Percentiles rank a stretch among this genome's conserved stretches.
These are phyloP conservation scores for Isabelozyma pseudorhagii DNA, from an alignment of 805 yeast genomes.

Conservation along the genomic window DNA sequence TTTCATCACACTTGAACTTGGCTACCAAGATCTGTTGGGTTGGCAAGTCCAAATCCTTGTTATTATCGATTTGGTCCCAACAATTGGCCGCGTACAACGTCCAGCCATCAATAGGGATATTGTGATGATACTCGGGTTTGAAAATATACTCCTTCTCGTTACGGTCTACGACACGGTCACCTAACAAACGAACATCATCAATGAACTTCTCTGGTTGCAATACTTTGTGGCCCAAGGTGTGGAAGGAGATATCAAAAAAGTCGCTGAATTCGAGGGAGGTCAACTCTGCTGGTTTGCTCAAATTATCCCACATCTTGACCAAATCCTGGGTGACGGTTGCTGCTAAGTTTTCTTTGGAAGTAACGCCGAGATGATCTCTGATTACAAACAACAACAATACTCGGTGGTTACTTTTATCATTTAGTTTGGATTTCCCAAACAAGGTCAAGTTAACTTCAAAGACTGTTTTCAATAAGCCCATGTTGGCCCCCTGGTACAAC, in stretches of 20 bases:
- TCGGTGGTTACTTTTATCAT: conserved; percentile 43
- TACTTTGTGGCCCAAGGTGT: conserved; percentile 79
- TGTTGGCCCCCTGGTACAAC: conserved; percentile 93
- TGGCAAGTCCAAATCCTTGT: conserved; percentile 93
- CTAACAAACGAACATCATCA: conserved; percentile 57
- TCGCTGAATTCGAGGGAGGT: conserved; percentile 57
- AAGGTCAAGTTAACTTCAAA: conserved; percentile 90
- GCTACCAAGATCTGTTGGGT: conserved; percentile 96
- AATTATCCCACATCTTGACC: conserved; percentile 69
- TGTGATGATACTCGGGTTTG: conserved; percentile 71
- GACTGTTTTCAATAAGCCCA: conserved; percentile 93
- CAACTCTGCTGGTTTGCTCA: conserved; percentile 70
- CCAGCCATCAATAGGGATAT: conserved; percentile 96
- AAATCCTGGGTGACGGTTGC: conserved; percentile 70
- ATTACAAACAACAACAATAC: conserved; percentile 80
- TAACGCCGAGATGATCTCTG: conserved; percentile 85
- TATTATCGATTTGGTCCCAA: conserved; percentile 91
- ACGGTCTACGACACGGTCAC: conserved; percentile 52
- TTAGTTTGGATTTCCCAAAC: conserved; percentile 58
- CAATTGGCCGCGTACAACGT: conserved; percentile 82
- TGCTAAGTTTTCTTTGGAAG: conserved; percentile 73
- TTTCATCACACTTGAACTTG: conserved; percentile 90
- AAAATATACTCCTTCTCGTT: conserved; percentile 44
- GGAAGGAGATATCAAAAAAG: conserved; percentile 82
- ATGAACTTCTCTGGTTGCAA: conserved; percentile 72